These are phyloP conservation scores for Rhodotorula sp. DNA, from an alignment of 1,284 basidiomycete species.

Conservation along the genomic window DNA sequence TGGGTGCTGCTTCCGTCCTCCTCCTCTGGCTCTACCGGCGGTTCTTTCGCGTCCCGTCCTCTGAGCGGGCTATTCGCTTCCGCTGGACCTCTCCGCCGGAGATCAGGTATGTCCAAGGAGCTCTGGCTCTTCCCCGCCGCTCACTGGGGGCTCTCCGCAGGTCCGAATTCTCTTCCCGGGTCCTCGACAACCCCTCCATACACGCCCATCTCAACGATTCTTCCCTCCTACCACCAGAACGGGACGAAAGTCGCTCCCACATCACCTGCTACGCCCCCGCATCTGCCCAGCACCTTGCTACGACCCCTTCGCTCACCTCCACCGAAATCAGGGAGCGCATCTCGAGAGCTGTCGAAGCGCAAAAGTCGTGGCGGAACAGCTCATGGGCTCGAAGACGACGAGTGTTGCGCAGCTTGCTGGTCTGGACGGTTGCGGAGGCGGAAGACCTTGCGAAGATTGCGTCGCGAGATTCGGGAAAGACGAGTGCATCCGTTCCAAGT, in stretches of 20 bases:
- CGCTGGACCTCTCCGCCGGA: constrained; percentile 15
- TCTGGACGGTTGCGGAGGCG: constrained; percentile 87
- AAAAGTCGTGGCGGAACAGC: constrained; percentile 67
- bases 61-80: constrained; percentile 20
- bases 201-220: constrained; percentile 16
- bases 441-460: constrained; percentile 83
- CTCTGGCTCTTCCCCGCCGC: accelerated
- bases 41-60: constrained; percentile 9
- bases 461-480: constrained; percentile 93
- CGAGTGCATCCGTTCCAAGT: constrained; percentile 64
- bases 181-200: constrained; percentile 22
- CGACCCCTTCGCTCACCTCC: constrained; percentile 65
- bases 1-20: constrained; percentile 6
- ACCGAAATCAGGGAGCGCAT: constrained; percentile 72
- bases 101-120: constrained; percentile 5
- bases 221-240: constrained; percentile 10
- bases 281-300: constrained; percentile 73
- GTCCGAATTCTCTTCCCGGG: background rate
- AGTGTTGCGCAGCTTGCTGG: constrained; percentile 77
- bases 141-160: background rate
- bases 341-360: constrained; percentile 63
- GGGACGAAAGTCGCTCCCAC: constrained; percentile 53
- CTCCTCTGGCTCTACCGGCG: constrained; percentile 4
- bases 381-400: constrained; percentile 73
- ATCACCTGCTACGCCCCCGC: constrained; percentile 90